phyloP scores from a whole-genome alignment of 2,329 filamentous ascomycete species.

The Penicillium sp. region DNA sequence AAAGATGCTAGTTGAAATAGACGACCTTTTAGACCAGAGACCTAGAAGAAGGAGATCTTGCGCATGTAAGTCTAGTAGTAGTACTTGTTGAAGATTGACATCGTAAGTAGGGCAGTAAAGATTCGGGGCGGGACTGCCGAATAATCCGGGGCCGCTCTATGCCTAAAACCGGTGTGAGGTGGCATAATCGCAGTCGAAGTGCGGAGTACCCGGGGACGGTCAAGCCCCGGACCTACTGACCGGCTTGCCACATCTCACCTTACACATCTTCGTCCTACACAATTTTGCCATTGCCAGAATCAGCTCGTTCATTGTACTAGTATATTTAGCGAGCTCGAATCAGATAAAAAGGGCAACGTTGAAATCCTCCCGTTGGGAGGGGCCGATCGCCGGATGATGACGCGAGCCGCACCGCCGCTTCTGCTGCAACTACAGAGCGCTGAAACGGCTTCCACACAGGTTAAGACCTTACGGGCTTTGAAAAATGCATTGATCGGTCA shows the following conservation, averaged over 20 bases:
- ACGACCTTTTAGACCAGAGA: no score
- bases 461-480: conserved; percentile 63
- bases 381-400: conserved; percentile 48
- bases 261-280: background rate
- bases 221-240: conserved; percentile 3
- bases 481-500: conserved; percentile 92
- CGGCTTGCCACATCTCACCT: background rate
- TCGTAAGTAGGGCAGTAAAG: no score
- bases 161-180: background rate
- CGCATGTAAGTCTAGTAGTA: no score
- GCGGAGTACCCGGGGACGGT: conserved; percentile 1
- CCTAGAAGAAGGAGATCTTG: no score
- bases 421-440: conserved; percentile 57
- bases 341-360: background rate
- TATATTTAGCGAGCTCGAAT: background rate
- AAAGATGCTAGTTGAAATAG: no score
- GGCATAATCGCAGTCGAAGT: background rate
- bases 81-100: no score
- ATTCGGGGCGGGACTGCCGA: background rate
- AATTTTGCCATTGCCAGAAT: background rate
- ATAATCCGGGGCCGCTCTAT: background rate
- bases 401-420: conserved; percentile 53
- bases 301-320: background rate
- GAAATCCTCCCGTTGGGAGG: conserved; percentile 27
- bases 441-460: conserved; percentile 39